These are phyloP conservation scores for Artemisia tridentata DNA, from an alignment of 129 eudicot species.

Conservation along the genomic window DNA sequence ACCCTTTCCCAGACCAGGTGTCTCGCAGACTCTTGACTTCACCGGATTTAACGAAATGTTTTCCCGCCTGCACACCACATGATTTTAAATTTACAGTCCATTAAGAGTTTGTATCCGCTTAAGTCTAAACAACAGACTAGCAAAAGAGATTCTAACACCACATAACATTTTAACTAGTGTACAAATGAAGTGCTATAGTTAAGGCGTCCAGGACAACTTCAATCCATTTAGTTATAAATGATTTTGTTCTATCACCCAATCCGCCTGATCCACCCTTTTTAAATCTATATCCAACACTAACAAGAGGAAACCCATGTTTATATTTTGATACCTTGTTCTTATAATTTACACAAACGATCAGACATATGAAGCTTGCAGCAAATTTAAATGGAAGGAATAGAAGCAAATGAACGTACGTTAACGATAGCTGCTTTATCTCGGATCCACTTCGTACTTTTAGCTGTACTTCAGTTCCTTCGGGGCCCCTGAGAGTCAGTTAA, in stretches of 20 bases:
- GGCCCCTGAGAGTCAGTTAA: slow-evolving; percentile 58
- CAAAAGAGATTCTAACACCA: background rate
- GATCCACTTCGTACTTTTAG: slow-evolving; percentile 58
- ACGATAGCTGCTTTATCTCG: slow-evolving; percentile 57
- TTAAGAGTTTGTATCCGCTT: background rate
- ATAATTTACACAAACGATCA: background rate
- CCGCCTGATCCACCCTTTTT: no score
- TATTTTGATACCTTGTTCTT: slow-evolving; percentile 8
- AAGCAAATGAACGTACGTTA: slow-evolving; percentile 46
- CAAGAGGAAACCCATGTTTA: background rate
- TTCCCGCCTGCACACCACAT: slow-evolving; percentile 67
- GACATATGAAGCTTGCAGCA: background rate
- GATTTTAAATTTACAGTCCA: slow-evolving; percentile 11
- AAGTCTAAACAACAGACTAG: background rate
- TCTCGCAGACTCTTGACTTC: slow-evolving; percentile 76
- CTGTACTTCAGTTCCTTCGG: slow-evolving; percentile 86
- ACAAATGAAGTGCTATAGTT: background rate
- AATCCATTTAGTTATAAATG: no score
- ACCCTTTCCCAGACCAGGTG: slow-evolving; percentile 66
- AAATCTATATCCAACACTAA: background rate
- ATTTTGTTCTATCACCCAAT: no score
- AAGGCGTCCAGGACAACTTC: no score
- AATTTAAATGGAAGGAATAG: slow-evolving; percentile 20
- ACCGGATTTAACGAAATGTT: slow-evolving; percentile 87
- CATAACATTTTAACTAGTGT: background rate